A percentile compares a stretch with the other conserved stretches of the same genome.
phyloP scores from a whole-genome alignment of 352 stramenopile genomes.

The Globisporangium radiosum region DNA sequence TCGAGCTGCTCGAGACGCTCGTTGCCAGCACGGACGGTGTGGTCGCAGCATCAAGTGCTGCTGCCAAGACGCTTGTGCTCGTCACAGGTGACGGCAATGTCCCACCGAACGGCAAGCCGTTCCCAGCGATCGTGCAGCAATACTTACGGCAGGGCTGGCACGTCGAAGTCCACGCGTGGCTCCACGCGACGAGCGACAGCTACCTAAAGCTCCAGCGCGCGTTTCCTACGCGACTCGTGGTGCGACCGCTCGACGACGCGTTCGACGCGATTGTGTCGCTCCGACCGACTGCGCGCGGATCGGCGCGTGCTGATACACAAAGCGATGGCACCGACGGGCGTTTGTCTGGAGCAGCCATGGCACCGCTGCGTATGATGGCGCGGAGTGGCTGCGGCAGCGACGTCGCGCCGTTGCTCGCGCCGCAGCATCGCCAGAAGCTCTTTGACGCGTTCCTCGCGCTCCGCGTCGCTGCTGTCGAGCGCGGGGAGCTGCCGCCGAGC shows the following conservation, averaged over 20 bases:
- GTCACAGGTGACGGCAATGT: constrained; percentile 32
- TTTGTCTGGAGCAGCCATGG: not conserved
- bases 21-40: constrained; percentile 1
- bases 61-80: constrained; percentile 27
- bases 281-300: not conserved
- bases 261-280: constrained; percentile 20
- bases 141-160: constrained; percentile 31
- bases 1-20: constrained; percentile 22
- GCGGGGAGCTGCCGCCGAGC: not conserved
- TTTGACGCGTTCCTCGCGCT: not conserved
- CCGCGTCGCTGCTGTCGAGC: not conserved
- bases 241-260: constrained; percentile 25
- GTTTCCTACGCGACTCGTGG: constrained; percentile 15
- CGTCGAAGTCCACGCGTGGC: constrained; percentile 35
- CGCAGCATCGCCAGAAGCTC: not conserved
- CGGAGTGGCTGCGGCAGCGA: not conserved
- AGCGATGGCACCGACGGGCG: too few species aligned
- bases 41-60: constrained; percentile 11
- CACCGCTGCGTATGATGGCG: not conserved
- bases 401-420: not conserved
- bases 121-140: constrained; percentile 21
- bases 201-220: constrained; percentile 26
- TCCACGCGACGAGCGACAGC: constrained; percentile 22
- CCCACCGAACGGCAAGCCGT: constrained; percentile 24
- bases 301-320: not conserved